A percentile compares a stretch with the other conserved stretches of the same genome.
These are phyloP conservation scores for Poterioochromonas sp. DNA, from an alignment of 352 stramenopile genomes.

Conservation along the genomic window DNA sequence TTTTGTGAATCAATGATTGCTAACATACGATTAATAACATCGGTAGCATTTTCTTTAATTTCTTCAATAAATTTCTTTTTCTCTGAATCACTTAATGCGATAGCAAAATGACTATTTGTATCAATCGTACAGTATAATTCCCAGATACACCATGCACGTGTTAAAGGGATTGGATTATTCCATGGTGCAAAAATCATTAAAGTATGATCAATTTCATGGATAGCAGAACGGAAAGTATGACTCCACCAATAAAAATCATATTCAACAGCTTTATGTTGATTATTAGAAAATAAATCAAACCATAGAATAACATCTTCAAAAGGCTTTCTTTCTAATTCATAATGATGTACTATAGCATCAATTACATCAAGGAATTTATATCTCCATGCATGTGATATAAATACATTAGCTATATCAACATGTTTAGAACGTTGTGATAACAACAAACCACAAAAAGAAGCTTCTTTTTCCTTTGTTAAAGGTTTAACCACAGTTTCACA, in stretches of 20 bases:
- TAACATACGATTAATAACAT: background rate
- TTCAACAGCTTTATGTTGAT: background rate
- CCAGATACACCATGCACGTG: background rate
- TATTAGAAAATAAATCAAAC: slow-evolving; percentile 3
- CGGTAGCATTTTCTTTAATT: background rate
- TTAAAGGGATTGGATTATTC: slow-evolving; percentile 17
- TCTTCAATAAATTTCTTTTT: background rate
- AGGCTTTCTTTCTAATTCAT: background rate
- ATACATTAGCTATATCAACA: background rate
- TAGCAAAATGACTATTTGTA: background rate
- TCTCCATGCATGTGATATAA: slow-evolving; percentile 19
- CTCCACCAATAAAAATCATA: slow-evolving; percentile 1
- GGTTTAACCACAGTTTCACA: background rate
- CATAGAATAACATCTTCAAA: background rate
- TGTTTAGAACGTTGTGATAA: background rate
- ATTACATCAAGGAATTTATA: slow-evolving; percentile 12
- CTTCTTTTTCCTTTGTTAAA: background rate
- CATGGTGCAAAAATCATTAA: background rate
- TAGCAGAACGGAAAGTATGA: background rate
- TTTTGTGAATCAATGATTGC: background rate
- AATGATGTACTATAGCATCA: background rate
- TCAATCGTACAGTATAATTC: background rate
- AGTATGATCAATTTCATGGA: background rate
- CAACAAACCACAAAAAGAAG: background rate
- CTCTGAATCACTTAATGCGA: background rate